Percentiles rank a stretch among this genome's conserved stretches.
phyloP scores from a whole-genome alignment of 116 monocot species.

The Iris pallida region DNA sequence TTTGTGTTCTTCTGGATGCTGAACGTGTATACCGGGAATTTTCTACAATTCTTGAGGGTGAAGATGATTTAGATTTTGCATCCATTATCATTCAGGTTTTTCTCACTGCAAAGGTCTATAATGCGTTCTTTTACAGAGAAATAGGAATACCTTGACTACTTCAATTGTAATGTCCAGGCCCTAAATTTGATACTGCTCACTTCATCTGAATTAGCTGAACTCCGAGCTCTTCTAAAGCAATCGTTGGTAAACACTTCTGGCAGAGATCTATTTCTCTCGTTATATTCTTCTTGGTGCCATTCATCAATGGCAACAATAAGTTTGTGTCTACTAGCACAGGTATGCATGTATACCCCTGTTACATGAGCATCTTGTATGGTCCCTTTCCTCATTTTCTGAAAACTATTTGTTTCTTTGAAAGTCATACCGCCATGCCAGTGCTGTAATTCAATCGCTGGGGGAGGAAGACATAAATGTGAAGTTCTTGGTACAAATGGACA shows the following conservation, averaged over 20 bases:
- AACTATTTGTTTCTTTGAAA: neutral
- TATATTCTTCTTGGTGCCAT: constrained; percentile 84
- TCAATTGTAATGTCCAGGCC: constrained; percentile 40
- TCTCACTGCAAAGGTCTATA: neutral
- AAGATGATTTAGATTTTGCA: constrained; percentile 64
- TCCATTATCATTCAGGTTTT: constrained; percentile 73
- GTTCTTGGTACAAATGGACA: constrained; percentile 75
- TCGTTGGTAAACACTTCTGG: constrained; percentile 52
- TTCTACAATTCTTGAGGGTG: constrained; percentile 55
- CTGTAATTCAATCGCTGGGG: constrained; percentile 63
- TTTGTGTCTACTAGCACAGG: constrained; percentile 75
- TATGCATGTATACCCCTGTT: constrained; percentile 3
- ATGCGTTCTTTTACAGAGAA: neutral
- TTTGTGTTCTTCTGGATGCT: constrained; percentile 73
- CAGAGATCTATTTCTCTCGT: constrained; percentile 52
- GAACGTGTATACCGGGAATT: constrained; percentile 69
- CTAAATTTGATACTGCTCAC: constrained; percentile 83
- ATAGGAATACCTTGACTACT: neutral
- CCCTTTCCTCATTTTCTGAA: neutral
- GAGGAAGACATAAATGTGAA: constrained; percentile 77
- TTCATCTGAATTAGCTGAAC: constrained; percentile 59
- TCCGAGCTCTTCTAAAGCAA: constrained; percentile 51
- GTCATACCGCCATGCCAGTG: constrained; percentile 69
- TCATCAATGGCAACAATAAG: constrained; percentile 74
- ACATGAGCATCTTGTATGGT: constrained; percentile 3